A percentile compares a stretch with the other conserved stretches of the same genome.
phyloP scores from a whole-genome alignment of 352 stramenopile genomes.

The Globisporangium uncinulatum region DNA sequence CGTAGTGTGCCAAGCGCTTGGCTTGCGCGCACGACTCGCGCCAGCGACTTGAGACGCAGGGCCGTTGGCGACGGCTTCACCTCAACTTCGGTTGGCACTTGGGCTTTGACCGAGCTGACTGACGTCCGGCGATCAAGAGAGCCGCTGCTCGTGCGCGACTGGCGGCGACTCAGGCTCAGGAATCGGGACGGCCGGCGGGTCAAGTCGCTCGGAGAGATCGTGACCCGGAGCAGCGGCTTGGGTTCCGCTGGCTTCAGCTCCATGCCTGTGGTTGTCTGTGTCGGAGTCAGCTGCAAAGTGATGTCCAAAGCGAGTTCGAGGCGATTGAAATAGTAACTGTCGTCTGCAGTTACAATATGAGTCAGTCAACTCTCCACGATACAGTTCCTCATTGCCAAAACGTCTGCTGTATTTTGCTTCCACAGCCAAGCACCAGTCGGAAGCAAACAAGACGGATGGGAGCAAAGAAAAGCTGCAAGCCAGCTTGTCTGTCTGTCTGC shows the following conservation, averaged over 20 bases:
- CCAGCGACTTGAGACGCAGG: conserved; percentile 34
- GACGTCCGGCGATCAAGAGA: conserved; percentile 10
- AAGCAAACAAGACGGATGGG: no score
- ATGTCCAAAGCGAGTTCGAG: no score
- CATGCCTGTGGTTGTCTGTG: conserved; percentile 1
- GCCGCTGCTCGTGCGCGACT: conserved; percentile 7
- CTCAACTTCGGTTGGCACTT: conserved; percentile 10
- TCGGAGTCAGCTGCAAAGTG: no score
- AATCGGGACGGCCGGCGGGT: conserved; percentile 1
- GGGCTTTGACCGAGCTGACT: conserved; percentile 9
- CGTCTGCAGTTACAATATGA: no score
- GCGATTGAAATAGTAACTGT: no score
- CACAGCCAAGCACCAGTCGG: no score
- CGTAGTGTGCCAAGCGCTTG: conserved; percentile 37
- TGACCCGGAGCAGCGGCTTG: conserved; percentile 11
- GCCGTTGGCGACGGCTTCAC: conserved; percentile 34
- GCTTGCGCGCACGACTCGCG: conserved; percentile 43
- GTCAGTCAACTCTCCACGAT: no score
- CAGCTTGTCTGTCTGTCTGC: not conserved
- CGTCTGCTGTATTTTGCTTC: no score
- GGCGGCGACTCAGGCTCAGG: conserved; percentile 7
- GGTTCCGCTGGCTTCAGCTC: conserved; percentile 3
- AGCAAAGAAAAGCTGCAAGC: no score
- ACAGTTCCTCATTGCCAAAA: no score
- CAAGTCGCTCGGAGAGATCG: conserved; percentile 8